Evolutionary conservation across 345 rosid species (phyloP).

Genomic region (Hirschfeldia incana): DNA sequence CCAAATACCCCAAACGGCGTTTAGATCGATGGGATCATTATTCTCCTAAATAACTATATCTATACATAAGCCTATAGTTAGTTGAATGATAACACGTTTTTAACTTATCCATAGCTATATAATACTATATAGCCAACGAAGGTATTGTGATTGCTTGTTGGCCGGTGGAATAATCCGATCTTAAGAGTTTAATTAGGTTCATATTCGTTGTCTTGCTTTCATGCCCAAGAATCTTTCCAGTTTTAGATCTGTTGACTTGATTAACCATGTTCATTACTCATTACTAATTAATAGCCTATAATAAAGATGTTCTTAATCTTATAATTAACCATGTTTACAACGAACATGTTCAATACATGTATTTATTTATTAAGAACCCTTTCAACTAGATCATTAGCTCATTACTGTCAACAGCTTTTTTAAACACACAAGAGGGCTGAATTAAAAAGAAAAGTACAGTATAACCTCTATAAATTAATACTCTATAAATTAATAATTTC

Average conservation of each 20-base stretch:
- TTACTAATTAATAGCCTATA: conserved; percentile 13
- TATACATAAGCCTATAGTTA: background rate
- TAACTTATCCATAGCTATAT: background rate
- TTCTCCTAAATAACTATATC: conserved; percentile 10
- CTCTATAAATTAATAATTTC: no score
- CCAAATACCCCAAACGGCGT: conserved; percentile 19
- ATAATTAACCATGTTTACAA: background rate
- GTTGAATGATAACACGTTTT: conserved; percentile 1
- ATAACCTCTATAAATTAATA: no score
- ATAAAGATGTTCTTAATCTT: background rate
- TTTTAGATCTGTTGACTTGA: conserved; percentile 31
- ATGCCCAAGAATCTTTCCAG: conserved; percentile 30
- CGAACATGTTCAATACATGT: background rate
- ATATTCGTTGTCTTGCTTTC: conserved; percentile 29
- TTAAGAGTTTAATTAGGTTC: conserved; percentile 27
- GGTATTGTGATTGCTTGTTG: conserved; percentile 20
- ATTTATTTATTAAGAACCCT: background rate
- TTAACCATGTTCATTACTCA: background rate
- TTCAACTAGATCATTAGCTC: background rate
- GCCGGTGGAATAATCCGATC: conserved; percentile 31
- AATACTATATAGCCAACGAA: background rate
- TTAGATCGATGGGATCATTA: background rate
- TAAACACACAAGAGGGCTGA: background rate
- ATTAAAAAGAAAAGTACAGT: background rate
- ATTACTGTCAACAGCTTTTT: background rate